phyloP scores from a whole-genome alignment of 352 stramenopile genomes.

The Pythium insidiosum region DNA sequence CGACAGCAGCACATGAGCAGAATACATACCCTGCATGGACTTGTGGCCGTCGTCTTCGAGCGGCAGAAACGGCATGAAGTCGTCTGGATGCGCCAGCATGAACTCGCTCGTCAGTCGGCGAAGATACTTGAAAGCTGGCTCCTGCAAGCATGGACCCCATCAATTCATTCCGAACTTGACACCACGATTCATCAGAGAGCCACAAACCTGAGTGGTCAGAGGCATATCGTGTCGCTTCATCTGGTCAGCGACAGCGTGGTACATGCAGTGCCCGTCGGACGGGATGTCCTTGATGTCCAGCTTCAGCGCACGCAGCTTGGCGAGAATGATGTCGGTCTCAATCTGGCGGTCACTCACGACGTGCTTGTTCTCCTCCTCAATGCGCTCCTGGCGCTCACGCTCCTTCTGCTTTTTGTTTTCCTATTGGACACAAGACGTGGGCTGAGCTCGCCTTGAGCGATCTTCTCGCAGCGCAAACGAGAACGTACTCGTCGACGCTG shows the following conservation, averaged over 20 bases:
- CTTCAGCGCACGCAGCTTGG: constrained; percentile 39
- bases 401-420: constrained; percentile 76
- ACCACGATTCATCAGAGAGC: too few species aligned
- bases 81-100: constrained; percentile 75
- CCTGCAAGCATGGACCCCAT: too few species aligned
- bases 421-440: too few species aligned
- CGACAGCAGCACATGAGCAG: too few species aligned
- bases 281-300: constrained; percentile 90
- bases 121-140: constrained; percentile 58
- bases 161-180: too few species aligned
- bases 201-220: too few species aligned
- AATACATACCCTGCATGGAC: constrained; percentile 24
- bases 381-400: constrained; percentile 56
- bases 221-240: constrained; percentile 50
- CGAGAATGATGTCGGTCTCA: constrained; percentile 63
- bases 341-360: constrained; percentile 77
- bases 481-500: too few species aligned
- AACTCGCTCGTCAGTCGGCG: constrained; percentile 64
- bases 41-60: constrained; percentile 43
- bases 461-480: too few species aligned
- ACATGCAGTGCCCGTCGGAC: constrained; percentile 97
- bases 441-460: too few species aligned
- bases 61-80: constrained; percentile 91
- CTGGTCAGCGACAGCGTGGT: constrained; percentile 92
- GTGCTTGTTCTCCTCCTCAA: constrained; percentile 73